These are phyloP conservation scores for Trichoderma orchidacearum DNA, from an alignment of 495 filamentous ascomycete genomes.

Conservation along the genomic window DNA sequence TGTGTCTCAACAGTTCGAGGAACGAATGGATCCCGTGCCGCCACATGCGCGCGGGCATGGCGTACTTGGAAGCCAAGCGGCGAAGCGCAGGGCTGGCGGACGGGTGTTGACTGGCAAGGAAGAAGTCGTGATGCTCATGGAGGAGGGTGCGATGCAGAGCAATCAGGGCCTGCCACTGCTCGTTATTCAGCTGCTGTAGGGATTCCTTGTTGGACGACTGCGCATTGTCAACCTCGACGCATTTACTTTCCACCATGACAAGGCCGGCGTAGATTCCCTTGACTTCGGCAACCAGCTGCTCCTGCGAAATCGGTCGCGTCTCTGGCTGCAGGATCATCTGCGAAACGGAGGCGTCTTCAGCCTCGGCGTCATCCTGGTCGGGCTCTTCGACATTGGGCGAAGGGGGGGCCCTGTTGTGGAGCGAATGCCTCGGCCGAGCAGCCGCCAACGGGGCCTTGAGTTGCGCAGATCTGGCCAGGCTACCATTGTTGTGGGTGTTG, in stretches of 20 bases:
- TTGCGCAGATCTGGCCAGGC: neutral
- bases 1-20: slow-evolving; percentile 56
- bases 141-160: slow-evolving; percentile 53
- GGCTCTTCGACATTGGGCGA: no score
- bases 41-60: slow-evolving; percentile 79
- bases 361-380: neutral
- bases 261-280: slow-evolving; percentile 67
- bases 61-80: slow-evolving; percentile 51
- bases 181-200: slow-evolving; percentile 31
- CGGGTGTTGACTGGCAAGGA: slow-evolving; percentile 63
- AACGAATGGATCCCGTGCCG: slow-evolving; percentile 48
- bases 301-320: slow-evolving; percentile 57
- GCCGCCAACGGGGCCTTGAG: no score
- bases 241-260: slow-evolving; percentile 69
- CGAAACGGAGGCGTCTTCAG: neutral
- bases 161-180: slow-evolving; percentile 63
- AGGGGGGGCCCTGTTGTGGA: neutral
- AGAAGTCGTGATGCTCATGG: slow-evolving; percentile 60
- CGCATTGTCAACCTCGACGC: slow-evolving; percentile 55
- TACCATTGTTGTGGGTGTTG: no score
- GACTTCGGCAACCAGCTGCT: slow-evolving; percentile 56
- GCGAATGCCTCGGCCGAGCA: neutral
- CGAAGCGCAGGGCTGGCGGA: slow-evolving; percentile 45
- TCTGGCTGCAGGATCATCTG: slow-evolving; percentile 38
- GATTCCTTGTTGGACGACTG: slow-evolving; percentile 30